Evolutionary conservation across 2,329 filamentous ascomycete species (phyloP), one percentile per base, ranked within the genome.

Genomic region (Aspergillus puulaauensis): DNA sequence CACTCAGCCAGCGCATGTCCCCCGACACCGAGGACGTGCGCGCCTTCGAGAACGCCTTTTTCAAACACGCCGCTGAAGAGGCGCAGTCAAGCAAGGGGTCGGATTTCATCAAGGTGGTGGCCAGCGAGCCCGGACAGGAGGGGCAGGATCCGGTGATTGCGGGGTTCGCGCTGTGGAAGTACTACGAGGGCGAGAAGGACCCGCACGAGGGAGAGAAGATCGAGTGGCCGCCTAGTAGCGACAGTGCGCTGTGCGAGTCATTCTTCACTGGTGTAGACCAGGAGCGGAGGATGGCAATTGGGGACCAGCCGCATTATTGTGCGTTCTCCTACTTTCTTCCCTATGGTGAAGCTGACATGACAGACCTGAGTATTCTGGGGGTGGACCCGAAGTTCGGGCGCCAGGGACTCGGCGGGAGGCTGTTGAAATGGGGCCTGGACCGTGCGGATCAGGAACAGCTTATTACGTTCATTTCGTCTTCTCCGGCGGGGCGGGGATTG

Each of bases 321-420:
- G 24, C n/a, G 57, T 45, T 33, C 2, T 14, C n/a, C 15, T 11
- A 2, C 8, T 14, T 11, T 2, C 24, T 7, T 27, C 2, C 14
- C 3, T 12, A 11, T 52, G 9, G 53, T 39, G n/a, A 40, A 24
- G n/a, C 12, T 14, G 17, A 31, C 27, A 31, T 9, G 24, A 17
- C 14, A 61, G 59, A 54, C 15, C 54, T 59, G 8, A 41, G 54
- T 21, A 55, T 61, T 39, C 54, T 61, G n/a, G 59, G 31, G 15
- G 53, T 55, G 19, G 31, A 52, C 12, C 57, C 59, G 4, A 44
- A 51, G n/a, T 61, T 52, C 27, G 47, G 48, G 27, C 50, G 59
- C n/a, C 54, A 35, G 4, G 59, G 59, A 3, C 27, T 61, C 1
- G 57, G 59, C 3, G 48, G 35, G 2, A 41, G 19, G 19, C 23